Evolutionary conservation across 1,284 basidiomycete genomes (phyloP).

Genomic region (Athelia sp.): DNA sequence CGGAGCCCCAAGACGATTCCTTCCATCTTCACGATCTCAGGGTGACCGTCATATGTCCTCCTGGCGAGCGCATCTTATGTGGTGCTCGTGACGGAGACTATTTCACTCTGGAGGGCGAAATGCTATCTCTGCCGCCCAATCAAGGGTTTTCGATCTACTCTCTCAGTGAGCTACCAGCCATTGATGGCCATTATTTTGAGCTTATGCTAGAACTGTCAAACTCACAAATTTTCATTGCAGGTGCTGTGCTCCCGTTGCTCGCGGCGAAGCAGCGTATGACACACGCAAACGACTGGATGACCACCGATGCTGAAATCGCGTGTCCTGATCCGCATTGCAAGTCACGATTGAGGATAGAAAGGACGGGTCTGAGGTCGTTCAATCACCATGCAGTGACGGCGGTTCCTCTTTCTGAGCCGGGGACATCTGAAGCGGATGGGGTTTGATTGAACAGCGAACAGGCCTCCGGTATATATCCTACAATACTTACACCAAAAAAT

Average conservation of each 20-base stretch:
- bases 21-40: conserved; percentile 58
- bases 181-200: background rate
- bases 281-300: conserved; percentile 59
- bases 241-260: conserved; percentile 52
- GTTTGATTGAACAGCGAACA: too few species aligned
- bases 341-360: conserved; percentile 46
- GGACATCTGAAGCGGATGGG: too few species aligned
- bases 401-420: conserved; percentile 24
- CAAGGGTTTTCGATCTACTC: conserved; percentile 68
- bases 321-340: conserved; percentile 62
- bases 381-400: conserved; percentile 48
- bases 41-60: conserved; percentile 53
- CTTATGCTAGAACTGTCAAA: background rate
- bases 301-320: conserved; percentile 56
- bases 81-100: conserved; percentile 60
- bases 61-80: conserved; percentile 47
- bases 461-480: too few species aligned
- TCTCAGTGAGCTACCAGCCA: conserved; percentile 32
- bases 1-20: conserved; percentile 20
- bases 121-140: conserved; percentile 50
- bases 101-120: conserved; percentile 58
- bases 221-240: conserved; percentile 23
- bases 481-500: too few species aligned
- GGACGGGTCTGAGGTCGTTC: conserved; percentile 47
- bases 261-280: conserved; percentile 58